These are phyloP conservation scores for Xylaria sp. DNA, from an alignment of 2,329 filamentous ascomycete species.

Conservation along the genomic window DNA sequence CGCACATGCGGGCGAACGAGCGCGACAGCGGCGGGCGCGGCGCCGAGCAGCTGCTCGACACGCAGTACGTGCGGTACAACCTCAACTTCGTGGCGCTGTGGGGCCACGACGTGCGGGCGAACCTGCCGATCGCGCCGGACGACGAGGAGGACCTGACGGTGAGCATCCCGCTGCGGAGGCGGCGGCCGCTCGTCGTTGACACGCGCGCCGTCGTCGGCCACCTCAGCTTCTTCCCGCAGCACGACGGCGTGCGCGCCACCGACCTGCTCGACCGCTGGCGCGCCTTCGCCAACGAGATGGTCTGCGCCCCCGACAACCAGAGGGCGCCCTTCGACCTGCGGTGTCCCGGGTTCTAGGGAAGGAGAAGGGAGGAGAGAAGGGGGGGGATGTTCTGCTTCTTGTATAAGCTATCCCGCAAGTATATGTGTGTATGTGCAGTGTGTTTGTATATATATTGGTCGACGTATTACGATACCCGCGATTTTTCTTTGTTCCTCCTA, in stretches of 20 bases:
- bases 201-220: conserved; percentile 57
- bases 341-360: conserved; percentile 30
- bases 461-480: background rate
- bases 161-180: conserved; percentile 42
- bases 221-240: conserved; percentile 50
- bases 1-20: conserved; percentile 14
- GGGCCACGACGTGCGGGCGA: conserved; percentile 50
- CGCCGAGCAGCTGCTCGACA: conserved; percentile 47
- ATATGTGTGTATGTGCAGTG: background rate
- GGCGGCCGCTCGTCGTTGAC: conserved; percentile 54
- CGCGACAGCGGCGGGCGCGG: conserved; percentile 21
- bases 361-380: too few species aligned
- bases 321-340: conserved; percentile 32
- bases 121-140: conserved; percentile 48
- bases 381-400: background rate
- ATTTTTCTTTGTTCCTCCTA: background rate
- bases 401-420: background rate
- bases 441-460: too few species aligned
- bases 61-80: conserved; percentile 52
- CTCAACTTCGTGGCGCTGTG: conserved; percentile 58
- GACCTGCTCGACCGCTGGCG: conserved; percentile 58
- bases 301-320: conserved; percentile 42
- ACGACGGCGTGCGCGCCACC: conserved; percentile 50
- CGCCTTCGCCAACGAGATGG: conserved; percentile 54
- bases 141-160: conserved; percentile 52